Evolutionary conservation across 2,329 filamentous ascomycete species (phyloP).

Genomic region (Amauroascus niger): DNA sequence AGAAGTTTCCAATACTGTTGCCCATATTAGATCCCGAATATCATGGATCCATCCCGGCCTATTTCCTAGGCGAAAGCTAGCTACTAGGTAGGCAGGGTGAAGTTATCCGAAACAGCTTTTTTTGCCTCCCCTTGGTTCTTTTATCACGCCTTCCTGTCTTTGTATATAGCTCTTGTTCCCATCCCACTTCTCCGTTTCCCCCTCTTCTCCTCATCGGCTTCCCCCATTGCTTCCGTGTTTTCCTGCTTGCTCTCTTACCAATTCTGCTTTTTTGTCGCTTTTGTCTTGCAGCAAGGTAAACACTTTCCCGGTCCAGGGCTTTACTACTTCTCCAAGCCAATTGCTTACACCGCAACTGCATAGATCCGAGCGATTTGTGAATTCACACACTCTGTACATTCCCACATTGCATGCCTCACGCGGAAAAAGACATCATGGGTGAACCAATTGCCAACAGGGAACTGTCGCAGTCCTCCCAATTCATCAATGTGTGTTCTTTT

Average conservation of each 20-base stretch:
- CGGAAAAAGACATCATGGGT: conserved; percentile 34
- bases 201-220: background rate
- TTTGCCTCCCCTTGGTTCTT: conserved; percentile 1
- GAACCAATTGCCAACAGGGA: conserved; percentile 44
- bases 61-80: background rate
- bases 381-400: too few relatives aligned
- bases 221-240: too few relatives aligned
- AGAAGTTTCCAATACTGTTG: background rate
- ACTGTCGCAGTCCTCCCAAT: conserved; percentile 41
- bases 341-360: too few relatives aligned
- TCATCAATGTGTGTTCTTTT: conserved; percentile 33
- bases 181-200: too few relatives aligned
- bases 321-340: too few relatives aligned
- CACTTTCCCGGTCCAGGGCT: background rate
- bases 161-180: background rate
- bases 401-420: conserved; percentile 6
- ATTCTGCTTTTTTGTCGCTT: background rate
- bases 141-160: background rate
- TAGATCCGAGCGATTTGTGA: too few relatives aligned
- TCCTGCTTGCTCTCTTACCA: too few relatives aligned
- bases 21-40: background rate
- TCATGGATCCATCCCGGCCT: conserved; percentile 7
- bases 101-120: background rate
- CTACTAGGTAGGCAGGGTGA: too few relatives aligned
- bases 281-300: too few relatives aligned